These are phyloP conservation scores for Rhizopus arrhizus DNA, from an alignment of 371 early-diverging fungal species.

Conservation along the genomic window DNA sequence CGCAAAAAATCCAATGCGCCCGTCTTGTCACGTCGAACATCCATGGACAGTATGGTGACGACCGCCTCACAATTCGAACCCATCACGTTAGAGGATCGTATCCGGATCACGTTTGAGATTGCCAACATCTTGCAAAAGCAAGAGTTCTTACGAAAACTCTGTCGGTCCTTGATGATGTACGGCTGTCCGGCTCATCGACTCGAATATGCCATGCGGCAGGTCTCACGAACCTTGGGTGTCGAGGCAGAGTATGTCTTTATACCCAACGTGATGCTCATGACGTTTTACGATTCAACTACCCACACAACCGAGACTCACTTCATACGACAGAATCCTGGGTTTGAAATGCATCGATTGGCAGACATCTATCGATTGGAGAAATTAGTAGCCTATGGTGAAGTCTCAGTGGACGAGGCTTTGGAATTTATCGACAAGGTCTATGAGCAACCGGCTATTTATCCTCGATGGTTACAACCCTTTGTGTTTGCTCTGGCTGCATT, in stretches of 20 bases:
- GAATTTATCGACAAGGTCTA: slow-evolving; percentile 51
- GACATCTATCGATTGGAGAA: slow-evolving; percentile 64
- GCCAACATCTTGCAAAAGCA: slow-evolving; percentile 65
- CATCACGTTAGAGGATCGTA: slow-evolving; percentile 56
- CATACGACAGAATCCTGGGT: slow-evolving; percentile 59
- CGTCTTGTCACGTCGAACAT: slow-evolving; percentile 35
- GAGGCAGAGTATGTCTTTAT: slow-evolving; percentile 70
- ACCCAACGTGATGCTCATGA: slow-evolving; percentile 74
- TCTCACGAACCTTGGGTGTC: slow-evolving; percentile 60
- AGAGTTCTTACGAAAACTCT: slow-evolving; percentile 57
- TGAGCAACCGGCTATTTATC: slow-evolving; percentile 45
- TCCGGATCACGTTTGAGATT: slow-evolving; percentile 61
- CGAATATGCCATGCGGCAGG: slow-evolving; percentile 54
- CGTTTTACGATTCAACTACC: slow-evolving; percentile 71
- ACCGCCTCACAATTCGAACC: slow-evolving; percentile 54
- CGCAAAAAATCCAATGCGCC: slow-evolving; percentile 28
- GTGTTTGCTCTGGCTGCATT: slow-evolving; percentile 55
- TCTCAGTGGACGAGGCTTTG: slow-evolving; percentile 56
- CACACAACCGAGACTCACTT: slow-evolving; percentile 80
- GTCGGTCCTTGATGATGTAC: slow-evolving; percentile 56
- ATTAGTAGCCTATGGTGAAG: slow-evolving; percentile 49
- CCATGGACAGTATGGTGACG: slow-evolving; percentile 46
- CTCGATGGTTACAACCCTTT: slow-evolving; percentile 52
- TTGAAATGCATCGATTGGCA: slow-evolving; percentile 70
- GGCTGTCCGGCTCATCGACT: slow-evolving; percentile 66